These are phyloP conservation scores for Melaleuca alternifolia DNA, from an alignment of 345 rosid species.

Conservation along the genomic window DNA sequence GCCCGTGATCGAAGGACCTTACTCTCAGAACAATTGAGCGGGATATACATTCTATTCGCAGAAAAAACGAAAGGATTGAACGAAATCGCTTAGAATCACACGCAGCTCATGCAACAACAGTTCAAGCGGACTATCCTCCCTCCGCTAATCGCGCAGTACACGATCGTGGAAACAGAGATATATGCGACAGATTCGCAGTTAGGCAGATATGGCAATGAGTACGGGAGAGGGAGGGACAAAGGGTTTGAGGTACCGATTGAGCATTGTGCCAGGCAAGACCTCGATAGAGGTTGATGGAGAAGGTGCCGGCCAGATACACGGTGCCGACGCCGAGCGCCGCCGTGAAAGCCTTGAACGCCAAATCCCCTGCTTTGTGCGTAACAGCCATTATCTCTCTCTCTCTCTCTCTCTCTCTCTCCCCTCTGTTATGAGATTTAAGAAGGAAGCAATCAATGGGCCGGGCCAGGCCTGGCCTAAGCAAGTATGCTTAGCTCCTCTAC, in stretches of 20 bases:
- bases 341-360: conserved; percentile 66
- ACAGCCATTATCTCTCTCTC: conserved; percentile 31
- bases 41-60: not conserved
- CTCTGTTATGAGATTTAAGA: not conserved
- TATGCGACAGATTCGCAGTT: not conserved
- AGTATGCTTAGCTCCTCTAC: not conserved
- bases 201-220: not conserved
- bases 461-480: not conserved
- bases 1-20: not conserved
- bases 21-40: not conserved
- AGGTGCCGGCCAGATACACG: conserved; percentile 58
- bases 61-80: not conserved
- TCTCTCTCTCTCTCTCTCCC: not conserved
- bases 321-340: conserved; percentile 70
- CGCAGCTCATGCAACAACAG: not conserved
- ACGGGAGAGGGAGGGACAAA: not conserved
- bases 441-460: not conserved
- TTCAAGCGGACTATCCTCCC: not conserved
- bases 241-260: conserved; percentile 34
- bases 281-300: conserved; percentile 68
- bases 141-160: not conserved
- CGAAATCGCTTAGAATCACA: not conserved
- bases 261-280: conserved; percentile 76
- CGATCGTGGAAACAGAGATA: not conserved
- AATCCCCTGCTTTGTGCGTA: conserved; percentile 50